Base-by-base conservation (phyloP, 176 grass and related monocot species). In the Echinochloa phyllopogon region DNA sequence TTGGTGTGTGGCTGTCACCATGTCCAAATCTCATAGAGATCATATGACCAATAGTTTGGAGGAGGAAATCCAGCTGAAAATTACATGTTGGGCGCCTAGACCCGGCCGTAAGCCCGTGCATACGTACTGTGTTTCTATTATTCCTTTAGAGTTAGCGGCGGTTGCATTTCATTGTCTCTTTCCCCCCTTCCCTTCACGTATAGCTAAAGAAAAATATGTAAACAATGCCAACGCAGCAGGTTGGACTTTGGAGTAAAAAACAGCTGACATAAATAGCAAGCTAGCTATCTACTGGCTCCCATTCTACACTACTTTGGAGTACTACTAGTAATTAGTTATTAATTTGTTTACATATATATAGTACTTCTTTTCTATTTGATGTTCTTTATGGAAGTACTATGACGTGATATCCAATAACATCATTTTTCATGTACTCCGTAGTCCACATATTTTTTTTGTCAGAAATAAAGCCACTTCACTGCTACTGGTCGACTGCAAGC, bases 21-120 rank as follows among this genome's bases (percentile, higher is more conserved):
- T 60, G n/a, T 60, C 57, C 57, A 60, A 60, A 60, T 60, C 57
- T 60, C 57, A 25, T 60, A n/a, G 57, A 60, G 57, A 60, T 60
- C 57, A 25, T n/a, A 51, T 51, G 49, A 51, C 14, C 49, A 60
- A 60, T n/a, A 60, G 57, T 60, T 25, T 24, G 10, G n/a, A 25
- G 57, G n/a, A 25, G 57, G 10, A 60, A 60, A 60, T 60, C 57
- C 20, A 25, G 57, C 57, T 59, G 57, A 59, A 59, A 59, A 59
- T 25, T 25, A 60, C 57, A 25, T 60, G 8, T 23, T 58, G 56
- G 56, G 56, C 21, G 56, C 20, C 56, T 10, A 23, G 49, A 17
- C 8, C 7, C 56, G 4, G 52, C 17, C 17, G 17, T 20, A 18
- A 20, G 18, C 1, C 52, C 52, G 52, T 20, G 2, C 29, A 8